Evolutionary conservation across 768 basidiomycete genomes (phyloP), one percentile per base, ranked within the genome.

Genomic region (Phaeotremella skinneri): DNA sequence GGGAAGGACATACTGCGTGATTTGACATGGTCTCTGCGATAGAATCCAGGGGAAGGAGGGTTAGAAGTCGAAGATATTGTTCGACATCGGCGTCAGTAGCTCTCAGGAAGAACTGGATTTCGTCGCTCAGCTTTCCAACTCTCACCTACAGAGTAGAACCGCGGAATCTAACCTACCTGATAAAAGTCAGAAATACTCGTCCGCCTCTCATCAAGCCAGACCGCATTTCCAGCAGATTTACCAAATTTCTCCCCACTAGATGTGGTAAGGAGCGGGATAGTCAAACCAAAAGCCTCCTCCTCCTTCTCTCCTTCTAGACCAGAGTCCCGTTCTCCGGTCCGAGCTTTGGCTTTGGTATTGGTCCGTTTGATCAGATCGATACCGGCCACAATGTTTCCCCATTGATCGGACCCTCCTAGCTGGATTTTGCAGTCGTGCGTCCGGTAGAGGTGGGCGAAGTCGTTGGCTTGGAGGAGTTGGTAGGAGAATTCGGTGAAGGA

Each of bases 401-500:
- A 96, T 76, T 99, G 96, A 76, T 99, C 96, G 0, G 91, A 93
- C 9, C 96, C 96, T 49, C 96, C 96, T 41, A 98, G 79, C 77
- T 99, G 96, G 42, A 96, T 83, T 14, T 83, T 83, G 76, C 94
- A 97, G 3, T 80, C 81, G 52, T 83, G 80, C 21, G 82, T 75
- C 73, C 88, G 79, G 59, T 78, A 66, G 7, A 99, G 82, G 66
- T 85, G 80, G 64, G 87, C 83, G 78, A 96, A 99, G 78, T 99
- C 96, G 78, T 92, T 90, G 11, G 91, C 96, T 79, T 99, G 96
- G 26, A 99, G 82, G 23, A 99, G 84, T 71, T 99, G 96, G 76
- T 99, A 99, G 2, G 90, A 86, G 79, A 99, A 98, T 75, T 99
- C 96, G 20, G 93, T 91, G 79, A 94, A 99, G n/a, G 93, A 96